Conservation (phyloP, 129 eudicot genomes). For the Arctium minus region DNA sequence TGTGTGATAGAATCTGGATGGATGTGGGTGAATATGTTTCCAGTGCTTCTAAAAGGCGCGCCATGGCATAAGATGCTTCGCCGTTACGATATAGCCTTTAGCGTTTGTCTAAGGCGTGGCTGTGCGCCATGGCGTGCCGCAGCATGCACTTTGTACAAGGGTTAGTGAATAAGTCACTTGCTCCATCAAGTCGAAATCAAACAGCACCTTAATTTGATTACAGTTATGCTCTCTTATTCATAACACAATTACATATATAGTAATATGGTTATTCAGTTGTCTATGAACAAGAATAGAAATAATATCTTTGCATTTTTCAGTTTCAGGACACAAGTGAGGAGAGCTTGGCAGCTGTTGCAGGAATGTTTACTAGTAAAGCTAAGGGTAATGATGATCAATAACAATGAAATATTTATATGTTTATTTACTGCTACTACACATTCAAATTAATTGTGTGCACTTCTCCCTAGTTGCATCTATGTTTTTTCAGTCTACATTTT, state of each 20-base stretch:
- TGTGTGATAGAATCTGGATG: too few species aligned
- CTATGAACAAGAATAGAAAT: background rate
- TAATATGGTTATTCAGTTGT: background rate
- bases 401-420: background rate
- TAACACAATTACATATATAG: conserved; percentile 9
- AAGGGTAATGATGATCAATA: conserved; percentile 52
- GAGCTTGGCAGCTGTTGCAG: conserved; percentile 99
- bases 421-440: conserved; percentile 1
- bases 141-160: background rate
- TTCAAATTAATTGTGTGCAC: background rate
- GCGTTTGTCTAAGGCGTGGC: background rate
- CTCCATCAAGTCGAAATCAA: background rate
- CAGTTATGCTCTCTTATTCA: background rate
- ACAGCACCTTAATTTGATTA: background rate
- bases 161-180: background rate
- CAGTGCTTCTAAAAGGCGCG: too few species aligned
- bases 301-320: conserved; percentile 31
- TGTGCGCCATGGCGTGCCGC: background rate
- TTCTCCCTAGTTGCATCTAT: background rate
- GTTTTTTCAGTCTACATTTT: background rate
- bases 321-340: conserved; percentile 93
- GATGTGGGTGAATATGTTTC: too few species aligned
- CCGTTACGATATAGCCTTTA: background rate
- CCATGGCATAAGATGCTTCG: too few species aligned
- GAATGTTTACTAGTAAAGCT: conserved; percentile 99